phyloP scores from a whole-genome alignment of 2,329 filamentous ascomycete species.

The Trichoderma asperellum region DNA sequence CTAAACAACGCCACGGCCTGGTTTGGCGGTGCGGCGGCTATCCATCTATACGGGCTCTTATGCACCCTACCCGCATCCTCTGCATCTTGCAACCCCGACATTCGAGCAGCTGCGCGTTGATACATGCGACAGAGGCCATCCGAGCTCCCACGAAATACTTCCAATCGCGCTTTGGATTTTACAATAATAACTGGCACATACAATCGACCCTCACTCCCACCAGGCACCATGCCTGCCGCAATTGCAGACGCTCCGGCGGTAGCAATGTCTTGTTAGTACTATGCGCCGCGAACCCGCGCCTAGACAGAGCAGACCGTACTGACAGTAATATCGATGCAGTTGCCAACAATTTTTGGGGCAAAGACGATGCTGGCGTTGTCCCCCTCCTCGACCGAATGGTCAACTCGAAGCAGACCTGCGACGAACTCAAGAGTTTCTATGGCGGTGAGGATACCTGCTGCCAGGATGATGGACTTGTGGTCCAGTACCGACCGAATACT shows the following conservation, averaged over 20 bases:
- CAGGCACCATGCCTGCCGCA: constrained; percentile 61
- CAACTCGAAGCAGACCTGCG: constrained; percentile 89
- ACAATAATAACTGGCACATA: background rate
- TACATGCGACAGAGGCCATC: background rate
- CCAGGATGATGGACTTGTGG: background rate
- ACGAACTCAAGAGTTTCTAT: constrained; percentile 93
- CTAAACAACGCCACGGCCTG: constrained; percentile 17
- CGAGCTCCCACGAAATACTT: background rate
- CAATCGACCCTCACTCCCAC: background rate
- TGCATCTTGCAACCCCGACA: constrained; percentile 18
- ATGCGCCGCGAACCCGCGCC: constrained; percentile 4
- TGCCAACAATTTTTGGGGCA: constrained; percentile 99
- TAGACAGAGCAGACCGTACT: constrained; percentile 26
- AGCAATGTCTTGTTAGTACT: constrained; percentile 66
- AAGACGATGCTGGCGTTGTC: constrained; percentile 92
- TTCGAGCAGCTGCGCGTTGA: constrained; percentile 9
- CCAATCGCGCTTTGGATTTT: background rate
- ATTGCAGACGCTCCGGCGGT: constrained; percentile 66
- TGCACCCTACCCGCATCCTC: constrained; percentile 2
- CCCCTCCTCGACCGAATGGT: constrained; percentile 95
- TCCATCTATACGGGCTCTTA: constrained; percentile 8
- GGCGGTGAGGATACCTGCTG: constrained; percentile 59
- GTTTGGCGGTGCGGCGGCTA: constrained; percentile 1
- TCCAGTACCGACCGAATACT: background rate
- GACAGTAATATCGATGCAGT: constrained; percentile 55